Conservation (phyloP, 176 grass and related monocot species). For the Hsuehochloa calcarea region DNA sequence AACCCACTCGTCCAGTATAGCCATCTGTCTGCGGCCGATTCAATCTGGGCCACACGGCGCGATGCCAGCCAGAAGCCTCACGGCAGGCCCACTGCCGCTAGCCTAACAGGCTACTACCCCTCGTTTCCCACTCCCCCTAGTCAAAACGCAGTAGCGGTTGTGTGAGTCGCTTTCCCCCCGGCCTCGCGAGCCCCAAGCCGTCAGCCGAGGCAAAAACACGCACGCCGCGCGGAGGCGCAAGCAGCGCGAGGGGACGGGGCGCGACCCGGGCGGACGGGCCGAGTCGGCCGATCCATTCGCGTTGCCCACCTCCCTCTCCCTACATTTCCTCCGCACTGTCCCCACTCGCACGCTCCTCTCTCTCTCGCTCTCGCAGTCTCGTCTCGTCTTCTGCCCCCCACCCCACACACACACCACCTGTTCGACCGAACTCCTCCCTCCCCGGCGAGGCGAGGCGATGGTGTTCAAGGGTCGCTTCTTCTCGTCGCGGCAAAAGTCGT, state of each 20-base stretch:
- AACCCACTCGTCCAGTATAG: neutral
- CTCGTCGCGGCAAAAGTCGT: constrained; percentile 77
- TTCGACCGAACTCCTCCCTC: constrained; percentile 40
- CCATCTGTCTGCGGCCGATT: neutral
- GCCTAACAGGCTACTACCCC: too few species aligned
- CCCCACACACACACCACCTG: too few species aligned
- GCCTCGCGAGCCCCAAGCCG: constrained; percentile 23
- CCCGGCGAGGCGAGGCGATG: constrained; percentile 34
- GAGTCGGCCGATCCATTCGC: neutral
- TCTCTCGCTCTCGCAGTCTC: constrained; percentile 15
- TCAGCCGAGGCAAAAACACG: neutral
- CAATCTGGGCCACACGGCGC: neutral
- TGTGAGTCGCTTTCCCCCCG: neutral
- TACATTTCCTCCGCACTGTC: constrained; percentile 24
- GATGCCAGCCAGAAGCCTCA: neutral
- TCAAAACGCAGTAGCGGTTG: constrained; percentile 13
- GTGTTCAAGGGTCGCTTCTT: constrained; percentile 99
- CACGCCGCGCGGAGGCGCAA: neutral
- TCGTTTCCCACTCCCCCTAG: neutral
- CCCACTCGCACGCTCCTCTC: constrained; percentile 16
- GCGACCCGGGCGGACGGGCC: neutral
- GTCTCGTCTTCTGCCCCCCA: neutral
- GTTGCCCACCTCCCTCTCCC: neutral
- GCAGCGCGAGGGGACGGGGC: too few species aligned
- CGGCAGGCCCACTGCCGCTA: neutral